Conservation (phyloP, 2,329 filamentous ascomycete species). For the Phyllosticta capitalensis region DNA sequence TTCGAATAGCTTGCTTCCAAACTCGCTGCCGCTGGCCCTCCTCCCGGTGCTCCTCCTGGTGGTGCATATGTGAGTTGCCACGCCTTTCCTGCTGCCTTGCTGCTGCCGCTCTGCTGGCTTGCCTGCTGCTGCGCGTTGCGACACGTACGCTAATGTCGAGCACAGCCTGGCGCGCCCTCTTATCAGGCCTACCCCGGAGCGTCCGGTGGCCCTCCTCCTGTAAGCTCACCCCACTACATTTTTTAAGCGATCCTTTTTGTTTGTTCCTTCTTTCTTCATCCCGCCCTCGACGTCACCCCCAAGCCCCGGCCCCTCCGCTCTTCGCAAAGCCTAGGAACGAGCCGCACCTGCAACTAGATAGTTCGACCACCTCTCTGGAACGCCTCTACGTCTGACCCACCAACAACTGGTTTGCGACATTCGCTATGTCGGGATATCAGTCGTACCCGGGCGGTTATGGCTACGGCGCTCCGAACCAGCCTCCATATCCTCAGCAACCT, state of each 20-base stretch:
- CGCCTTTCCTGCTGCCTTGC: conserved; percentile 13
- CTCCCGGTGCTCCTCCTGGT: conserved; percentile 25
- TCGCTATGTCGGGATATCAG: conserved; percentile 6
- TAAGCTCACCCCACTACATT: conserved; percentile 18
- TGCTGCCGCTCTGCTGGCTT: not conserved
- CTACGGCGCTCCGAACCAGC: conserved; percentile 18
- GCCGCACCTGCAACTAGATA: not conserved
- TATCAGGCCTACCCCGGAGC: conserved; percentile 48
- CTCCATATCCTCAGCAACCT: conserved; percentile 28
- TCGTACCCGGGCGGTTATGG: conserved; percentile 1
- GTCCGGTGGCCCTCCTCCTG: conserved; percentile 24
- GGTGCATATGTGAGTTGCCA: conserved; percentile 45
- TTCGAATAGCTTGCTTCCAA: conserved; percentile 35
- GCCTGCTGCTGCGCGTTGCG: conserved; percentile 9
- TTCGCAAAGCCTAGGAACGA: not conserved
- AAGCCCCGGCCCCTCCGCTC: not conserved
- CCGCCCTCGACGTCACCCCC: not conserved
- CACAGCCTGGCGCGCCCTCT: conserved; percentile 37
- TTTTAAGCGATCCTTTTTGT: conserved; percentile 2
- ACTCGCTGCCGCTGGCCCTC: conserved; percentile 34
- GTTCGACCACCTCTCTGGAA: not conserved
- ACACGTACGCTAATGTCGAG: conserved; percentile 19
- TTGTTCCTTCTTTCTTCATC: conserved; percentile 8
- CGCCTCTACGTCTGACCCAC: not conserved
- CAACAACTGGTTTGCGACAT: not conserved